A percentile compares a stretch with the other conserved stretches of the same genome.
phyloP scores from a whole-genome alignment of 2,329 filamentous ascomycete species.

The Claviceps fusiformis region DNA sequence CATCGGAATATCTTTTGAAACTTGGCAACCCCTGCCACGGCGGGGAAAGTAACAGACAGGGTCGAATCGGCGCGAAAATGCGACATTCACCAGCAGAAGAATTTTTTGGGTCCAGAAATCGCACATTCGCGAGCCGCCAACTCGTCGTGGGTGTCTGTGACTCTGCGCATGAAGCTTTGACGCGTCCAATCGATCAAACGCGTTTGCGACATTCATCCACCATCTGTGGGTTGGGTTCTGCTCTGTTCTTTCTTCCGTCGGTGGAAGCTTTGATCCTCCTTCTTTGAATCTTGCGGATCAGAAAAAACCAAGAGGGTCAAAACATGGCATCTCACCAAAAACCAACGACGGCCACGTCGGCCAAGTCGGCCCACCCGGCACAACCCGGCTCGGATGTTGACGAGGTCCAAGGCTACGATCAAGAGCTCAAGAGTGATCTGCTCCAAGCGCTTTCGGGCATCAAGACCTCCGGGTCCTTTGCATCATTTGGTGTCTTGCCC shows the following conservation, averaged over 20 bases:
- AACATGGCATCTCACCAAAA: neutral
- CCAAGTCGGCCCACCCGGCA: neutral
- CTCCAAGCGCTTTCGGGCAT: constrained; percentile 4
- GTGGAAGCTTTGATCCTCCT: neutral
- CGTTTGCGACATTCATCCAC: neutral
- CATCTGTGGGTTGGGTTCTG: neutral
- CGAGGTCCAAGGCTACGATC: neutral
- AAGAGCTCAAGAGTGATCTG: constrained; percentile 5
- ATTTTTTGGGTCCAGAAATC: neutral
- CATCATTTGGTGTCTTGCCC: constrained; percentile 1
- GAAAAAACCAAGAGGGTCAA: neutral
- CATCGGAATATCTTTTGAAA: neutral
- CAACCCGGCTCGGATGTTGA: neutral
- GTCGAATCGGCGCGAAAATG: neutral
- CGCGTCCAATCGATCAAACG: neutral
- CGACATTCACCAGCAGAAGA: neutral
- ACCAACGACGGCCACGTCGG: neutral
- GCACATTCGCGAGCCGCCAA: neutral
- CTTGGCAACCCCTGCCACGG: neutral
- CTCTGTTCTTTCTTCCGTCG: too few relatives aligned
- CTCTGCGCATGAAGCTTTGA: neutral
- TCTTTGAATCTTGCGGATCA: too few relatives aligned
- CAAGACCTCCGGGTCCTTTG: constrained; percentile 9
- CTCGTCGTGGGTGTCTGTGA: neutral
- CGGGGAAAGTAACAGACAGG: neutral